Evolutionary conservation across 768 basidiomycete genomes (phyloP), one percentile per base, ranked within the genome.

Genomic region (Rhodosporidiobolus odoratus): DNA sequence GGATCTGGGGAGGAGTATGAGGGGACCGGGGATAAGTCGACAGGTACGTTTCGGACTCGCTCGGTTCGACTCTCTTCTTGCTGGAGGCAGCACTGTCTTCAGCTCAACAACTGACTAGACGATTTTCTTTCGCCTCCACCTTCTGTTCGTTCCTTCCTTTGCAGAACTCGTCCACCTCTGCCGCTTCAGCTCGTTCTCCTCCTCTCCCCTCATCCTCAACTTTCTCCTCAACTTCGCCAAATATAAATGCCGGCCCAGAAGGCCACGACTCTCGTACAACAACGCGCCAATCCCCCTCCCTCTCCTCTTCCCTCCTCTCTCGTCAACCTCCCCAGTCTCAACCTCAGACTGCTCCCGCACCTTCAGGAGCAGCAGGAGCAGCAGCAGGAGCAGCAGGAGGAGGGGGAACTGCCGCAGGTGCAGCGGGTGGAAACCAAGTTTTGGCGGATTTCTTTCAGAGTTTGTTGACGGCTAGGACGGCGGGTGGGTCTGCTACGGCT

Each of bases 361-460:
- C 43, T 6, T 23, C 10, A 2, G 40, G 27, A 7, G 62, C 52
- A 8, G 64, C n/a, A 8, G 66, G 59, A 34, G 48, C 30, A 15
- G 38, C 52, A 2, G 64, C 62, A 9, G 25, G 30, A 13, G 66
- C 64, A 7, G 63, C 66, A 65, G 62, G 23, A 2, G 62, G 52
- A 4, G 64, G 37, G 10, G 66, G 66, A 23, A 47, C 48, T 17
- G 41, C 54, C 4, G 69, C 65, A 9, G 21, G 35, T 13, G 70
- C 71, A 15, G 66, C 66, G 2, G 63, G 70, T 40, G 67, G 61
- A 25, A 75, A 71, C 32, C 69, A 75, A 54, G 68, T 75, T 17
- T 62, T 75, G 4, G 64, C 63, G 25, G 66, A 69, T 40, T 75
- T 75, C 47, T 75, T 75, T 58, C 74, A 75, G 66, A 56, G 60